Base-by-base conservation (phyloP, 225 moss, liverwort and hornwort species). In the Pseudoscleropodium purum region DNA sequence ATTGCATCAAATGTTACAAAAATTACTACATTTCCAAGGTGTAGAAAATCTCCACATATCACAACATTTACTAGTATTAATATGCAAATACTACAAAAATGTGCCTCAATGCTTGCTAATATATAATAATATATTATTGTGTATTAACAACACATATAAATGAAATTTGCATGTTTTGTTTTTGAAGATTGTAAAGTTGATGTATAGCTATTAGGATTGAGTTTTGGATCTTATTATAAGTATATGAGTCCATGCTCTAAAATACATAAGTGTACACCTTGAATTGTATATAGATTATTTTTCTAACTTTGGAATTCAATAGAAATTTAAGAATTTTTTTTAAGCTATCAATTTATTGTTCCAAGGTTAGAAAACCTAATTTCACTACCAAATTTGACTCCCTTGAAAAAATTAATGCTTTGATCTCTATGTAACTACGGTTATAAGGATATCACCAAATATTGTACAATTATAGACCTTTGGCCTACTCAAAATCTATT, bases 361-460 rank as follows among this genome's bases (percentile, higher is more conserved):
- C 0, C 2, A 74, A 45, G 6, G 17, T 74, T 29, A 16, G 29
- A 45, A 45, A 3, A 29, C 29, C 10, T 45, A 9, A 4, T 43
- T 17, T 45, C 9, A 29, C 1, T 16, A 3, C 17, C 10, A 74
- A 73, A 29, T 29, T 39, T 45, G 27, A 10, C 16, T 74, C 3
- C 45, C 17, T 74, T 74, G 10, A 27, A 43, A 26, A 74, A 45
- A 9, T 17, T 29, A 31, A 18, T 47, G 15, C 6, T 6, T 43
- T 75, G 6, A 7, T 47, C 4, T 75, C 73, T 6, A 18, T 18
- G 0, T 47, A 2, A 11, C 47, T 47, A 18, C 2, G 0, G 2
- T 14, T 0, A 14, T 25, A 70, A 39, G 2, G n/a, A 70, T 7
- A 8, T 25, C 14, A 47, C 18, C 0, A 7, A 45, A 17, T 75